Percentiles rank a stretch among this genome's conserved stretches.
phyloP scores from a whole-genome alignment of 148 eudicot genomes.

The Spergularia marina region DNA sequence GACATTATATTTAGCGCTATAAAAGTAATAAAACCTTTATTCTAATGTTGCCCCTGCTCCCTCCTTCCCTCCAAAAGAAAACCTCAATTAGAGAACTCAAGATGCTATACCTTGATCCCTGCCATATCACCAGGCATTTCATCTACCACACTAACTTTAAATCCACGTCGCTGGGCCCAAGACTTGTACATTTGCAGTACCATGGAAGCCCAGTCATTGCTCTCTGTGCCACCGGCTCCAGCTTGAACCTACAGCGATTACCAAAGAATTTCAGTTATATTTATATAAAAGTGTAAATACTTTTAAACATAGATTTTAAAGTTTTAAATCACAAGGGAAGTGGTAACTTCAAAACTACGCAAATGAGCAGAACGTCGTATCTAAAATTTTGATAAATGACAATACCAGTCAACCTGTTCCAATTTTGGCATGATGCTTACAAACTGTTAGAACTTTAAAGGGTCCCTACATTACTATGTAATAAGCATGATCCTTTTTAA shows the following conservation, averaged over 20 bases:
- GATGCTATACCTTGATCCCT: constrained; percentile 78
- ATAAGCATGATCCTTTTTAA: too few species aligned
- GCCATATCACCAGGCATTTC: constrained; percentile 98
- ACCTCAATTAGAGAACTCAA: constrained; percentile 5
- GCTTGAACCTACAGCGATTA: constrained; percentile 73
- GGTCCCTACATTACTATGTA: too few species aligned
- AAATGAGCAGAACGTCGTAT: too few species aligned
- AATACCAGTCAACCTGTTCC: too few species aligned
- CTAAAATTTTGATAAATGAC: too few species aligned
- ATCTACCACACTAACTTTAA: constrained; percentile 74
- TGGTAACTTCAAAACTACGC: not conserved
- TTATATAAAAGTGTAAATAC: not conserved
- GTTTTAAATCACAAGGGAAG: not conserved
- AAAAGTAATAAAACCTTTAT: not conserved
- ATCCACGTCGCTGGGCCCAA: constrained; percentile 88
- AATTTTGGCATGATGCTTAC: too few species aligned
- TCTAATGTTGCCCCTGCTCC: not conserved
- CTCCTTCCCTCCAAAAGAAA: not conserved
- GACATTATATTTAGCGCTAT: not conserved
- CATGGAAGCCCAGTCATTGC: constrained; percentile 98
- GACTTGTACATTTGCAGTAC: constrained; percentile 91
- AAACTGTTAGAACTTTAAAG: too few species aligned
- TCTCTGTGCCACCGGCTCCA: constrained; percentile 99
- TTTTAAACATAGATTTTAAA: not conserved
- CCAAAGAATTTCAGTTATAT: not conserved